phyloP scores from a whole-genome alignment of 2,329 filamentous ascomycete genomes.

The Phymatotrichopsis omnivora region DNA sequence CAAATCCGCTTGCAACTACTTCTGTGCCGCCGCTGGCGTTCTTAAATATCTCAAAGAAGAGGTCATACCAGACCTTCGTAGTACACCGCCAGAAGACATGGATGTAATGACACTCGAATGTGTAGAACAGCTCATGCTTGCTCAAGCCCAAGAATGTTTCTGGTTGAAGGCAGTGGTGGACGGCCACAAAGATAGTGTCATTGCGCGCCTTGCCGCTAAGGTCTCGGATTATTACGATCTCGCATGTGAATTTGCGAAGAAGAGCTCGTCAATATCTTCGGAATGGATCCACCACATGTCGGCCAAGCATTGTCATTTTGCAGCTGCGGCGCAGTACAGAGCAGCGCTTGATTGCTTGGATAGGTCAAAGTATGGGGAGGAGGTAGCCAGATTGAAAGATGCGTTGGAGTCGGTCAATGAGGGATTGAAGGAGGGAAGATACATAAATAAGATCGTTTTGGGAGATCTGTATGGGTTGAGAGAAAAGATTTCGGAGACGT shows the following conservation, averaged over 20 bases:
- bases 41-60: conserved; percentile 65
- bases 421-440: conserved; percentile 71
- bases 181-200: conserved; percentile 79
- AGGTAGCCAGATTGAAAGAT: conserved; percentile 76
- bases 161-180: conserved; percentile 97
- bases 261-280: conserved; percentile 62
- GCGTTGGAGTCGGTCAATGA: conserved; percentile 74
- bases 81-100: conserved; percentile 89
- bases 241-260: conserved; percentile 74
- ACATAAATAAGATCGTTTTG: conserved; percentile 70
- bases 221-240: conserved; percentile 84
- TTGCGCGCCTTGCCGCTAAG: conserved; percentile 80
- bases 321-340: conserved; percentile 85
- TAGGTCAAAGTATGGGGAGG: conserved; percentile 89
- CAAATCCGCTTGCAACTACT: conserved; percentile 80
- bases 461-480: conserved; percentile 77
- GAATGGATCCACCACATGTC: conserved; percentile 98
- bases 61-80: conserved; percentile 71
- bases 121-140: conserved; percentile 71
- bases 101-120: conserved; percentile 78
- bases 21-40: conserved; percentile 77
- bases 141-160: conserved; percentile 93
- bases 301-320: conserved; percentile 95
- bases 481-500: conserved; percentile 68
- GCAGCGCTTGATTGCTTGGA: conserved; percentile 85